Evolutionary conservation across 208 protist genomes (phyloP), one percentile per base, ranked within the genome.

Genomic region (Leishmania braziliensis): DNA sequence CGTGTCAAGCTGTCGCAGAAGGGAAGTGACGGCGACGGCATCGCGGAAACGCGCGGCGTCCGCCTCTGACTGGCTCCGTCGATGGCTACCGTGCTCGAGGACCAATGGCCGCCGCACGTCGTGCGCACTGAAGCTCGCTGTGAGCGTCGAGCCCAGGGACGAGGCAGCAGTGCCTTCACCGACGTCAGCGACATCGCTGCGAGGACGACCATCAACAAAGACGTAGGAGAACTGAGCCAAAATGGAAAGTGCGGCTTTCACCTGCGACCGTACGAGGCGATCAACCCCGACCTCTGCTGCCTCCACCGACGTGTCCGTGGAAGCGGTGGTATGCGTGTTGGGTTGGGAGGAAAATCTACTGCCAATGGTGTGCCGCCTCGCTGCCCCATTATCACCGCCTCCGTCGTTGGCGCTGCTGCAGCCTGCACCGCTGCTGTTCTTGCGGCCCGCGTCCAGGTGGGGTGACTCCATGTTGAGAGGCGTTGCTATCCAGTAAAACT

Each of bases 1-100:
- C 8, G 84, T 86, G 66, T 94, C 85, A 18, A 97, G 80, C 73
- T 93, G 88, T 51, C 92, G 89, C 60, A 97, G 82, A 12, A 88
- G 88, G 18, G 60, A 70, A n/a, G 88, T 84, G 16, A 94, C 77
- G 2, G 77, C 58, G 10, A 78, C 60, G 46, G 79, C 80, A n/a
- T 88, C 53, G 12, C 23, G 62, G 58, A 75, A 81, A n/a, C 18
- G 63, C 20, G 56, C 46, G 33, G 39, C 82, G n/a, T 48, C 26
- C 29, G 50, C 14, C 43, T 58, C 71, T 43, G 71, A n/a, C 16
- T 50, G 65, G 36, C 48, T 53, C 50, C 36, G 48, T 33, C 23
- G 66, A 50, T 56, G 74, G 54, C 9, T 33, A 26, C 50, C 74
- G 36, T 14, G 18, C 23, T 65, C 53, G 9, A 23, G 39, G 8